Conservation (phyloP, 2,329 filamentous ascomycete genomes). For the Fusarium oligoseptatum region DNA sequence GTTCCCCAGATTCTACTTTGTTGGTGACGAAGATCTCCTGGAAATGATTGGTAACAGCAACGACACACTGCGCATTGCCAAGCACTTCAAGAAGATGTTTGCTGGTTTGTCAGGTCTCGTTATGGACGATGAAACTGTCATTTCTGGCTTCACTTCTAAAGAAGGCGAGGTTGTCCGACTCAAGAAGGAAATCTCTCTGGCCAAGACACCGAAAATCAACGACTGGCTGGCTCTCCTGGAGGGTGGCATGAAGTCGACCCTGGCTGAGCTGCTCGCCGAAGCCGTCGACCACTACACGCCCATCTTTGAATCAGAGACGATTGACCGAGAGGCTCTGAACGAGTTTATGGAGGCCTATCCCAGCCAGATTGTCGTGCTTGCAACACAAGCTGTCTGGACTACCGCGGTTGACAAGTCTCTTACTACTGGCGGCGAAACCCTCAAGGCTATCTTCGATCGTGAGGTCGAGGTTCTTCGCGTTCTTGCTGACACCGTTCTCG, state of each 20-base stretch:
- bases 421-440: constrained; percentile 74
- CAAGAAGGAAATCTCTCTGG: constrained; percentile 90
- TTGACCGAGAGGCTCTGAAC: constrained; percentile 79
- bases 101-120: constrained; percentile 91
- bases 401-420: constrained; percentile 85
- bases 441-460: constrained; percentile 81
- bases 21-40: constrained; percentile 96
- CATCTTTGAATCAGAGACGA: constrained; percentile 78
- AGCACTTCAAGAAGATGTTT: constrained; percentile 99
- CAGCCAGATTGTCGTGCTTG: constrained; percentile 94
- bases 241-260: constrained; percentile 90
- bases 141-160: constrained; percentile 93
- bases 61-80: constrained; percentile 94
- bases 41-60: constrained; percentile 99
- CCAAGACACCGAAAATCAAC: constrained; percentile 96
- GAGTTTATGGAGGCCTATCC: constrained; percentile 88
- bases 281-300: constrained; percentile 85
- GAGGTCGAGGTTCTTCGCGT: constrained; percentile 88
- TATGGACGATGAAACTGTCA: constrained; percentile 91
- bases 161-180: constrained; percentile 91
- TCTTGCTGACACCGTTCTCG: constrained; percentile 89
- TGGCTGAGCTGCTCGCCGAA: constrained; percentile 90
- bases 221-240: constrained; percentile 98
- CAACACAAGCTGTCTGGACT: constrained; percentile 95
- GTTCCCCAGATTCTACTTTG: constrained; percentile 99